phyloP scores from a whole-genome alignment of 139 green algal species.

The Closterium sp. region DNA sequence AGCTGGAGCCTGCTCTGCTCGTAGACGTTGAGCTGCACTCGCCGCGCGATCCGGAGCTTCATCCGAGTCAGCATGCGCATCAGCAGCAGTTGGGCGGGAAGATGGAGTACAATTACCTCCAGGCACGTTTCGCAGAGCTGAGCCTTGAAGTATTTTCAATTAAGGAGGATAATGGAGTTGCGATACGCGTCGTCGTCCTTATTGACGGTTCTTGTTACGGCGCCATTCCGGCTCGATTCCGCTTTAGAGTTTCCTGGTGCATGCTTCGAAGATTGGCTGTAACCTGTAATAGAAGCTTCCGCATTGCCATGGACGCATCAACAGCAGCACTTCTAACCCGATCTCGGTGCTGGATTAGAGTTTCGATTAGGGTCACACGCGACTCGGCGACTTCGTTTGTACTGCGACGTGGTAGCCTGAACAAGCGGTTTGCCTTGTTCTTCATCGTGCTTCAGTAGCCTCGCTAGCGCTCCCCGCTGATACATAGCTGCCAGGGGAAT shows the following conservation, averaged over 20 bases:
- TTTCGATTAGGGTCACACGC: too few species aligned
- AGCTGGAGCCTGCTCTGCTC: neutral
- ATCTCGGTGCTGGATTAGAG: too few species aligned
- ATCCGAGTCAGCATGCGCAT: neutral
- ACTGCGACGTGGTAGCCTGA: neutral
- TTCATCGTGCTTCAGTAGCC: neutral
- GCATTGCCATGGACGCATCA: too few species aligned
- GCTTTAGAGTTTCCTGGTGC: neutral
- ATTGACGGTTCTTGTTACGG: too few species aligned
- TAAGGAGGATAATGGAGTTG: neutral
- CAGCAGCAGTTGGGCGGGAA: neutral
- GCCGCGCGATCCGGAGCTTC: neutral
- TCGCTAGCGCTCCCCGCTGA: neutral
- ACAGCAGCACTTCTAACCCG: too few species aligned
- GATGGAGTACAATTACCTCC: neutral
- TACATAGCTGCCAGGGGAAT: neutral
- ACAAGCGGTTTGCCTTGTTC: neutral
- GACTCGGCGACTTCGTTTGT: too few species aligned
- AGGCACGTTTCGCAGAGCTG: neutral
- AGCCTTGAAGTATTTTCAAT: neutral
- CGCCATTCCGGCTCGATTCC: too few species aligned
- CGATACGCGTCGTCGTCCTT: neutral
- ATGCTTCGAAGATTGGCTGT: neutral
- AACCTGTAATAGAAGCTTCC: neutral
- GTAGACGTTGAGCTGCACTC: neutral